phyloP scores from a whole-genome alignment of 1,284 basidiomycete species.

The Trichosporon ovoides region DNA sequence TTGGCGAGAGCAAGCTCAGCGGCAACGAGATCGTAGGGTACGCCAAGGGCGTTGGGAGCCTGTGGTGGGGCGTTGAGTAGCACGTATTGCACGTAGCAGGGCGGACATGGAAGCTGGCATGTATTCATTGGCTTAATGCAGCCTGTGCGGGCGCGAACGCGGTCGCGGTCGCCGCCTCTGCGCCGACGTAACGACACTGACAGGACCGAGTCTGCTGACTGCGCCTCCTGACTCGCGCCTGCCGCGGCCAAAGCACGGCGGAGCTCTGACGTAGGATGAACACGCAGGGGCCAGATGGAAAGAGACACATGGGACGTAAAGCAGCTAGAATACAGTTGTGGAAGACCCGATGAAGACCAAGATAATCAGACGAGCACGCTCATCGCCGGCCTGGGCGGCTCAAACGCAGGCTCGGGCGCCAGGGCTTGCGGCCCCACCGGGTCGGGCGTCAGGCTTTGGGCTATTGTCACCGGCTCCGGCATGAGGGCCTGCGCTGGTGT shows the following conservation, averaged over 20 bases:
- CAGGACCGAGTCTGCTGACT: no score
- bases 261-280: no score
- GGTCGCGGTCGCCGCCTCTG: no score
- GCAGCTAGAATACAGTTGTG: no score
- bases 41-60: conserved; percentile 72
- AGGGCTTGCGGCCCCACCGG: background rate
- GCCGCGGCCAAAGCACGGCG: no score
- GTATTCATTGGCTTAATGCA: background rate
- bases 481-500: no score
- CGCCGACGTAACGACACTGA: no score
- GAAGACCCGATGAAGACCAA: background rate
- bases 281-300: no score
- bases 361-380: background rate
- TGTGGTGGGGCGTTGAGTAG: conserved; percentile 61
- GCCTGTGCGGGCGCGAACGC: no score
- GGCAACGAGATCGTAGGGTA: conserved; percentile 86
- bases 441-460: background rate
- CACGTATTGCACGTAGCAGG: background rate
- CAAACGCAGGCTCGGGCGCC: background rate
- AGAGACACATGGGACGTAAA: no score
- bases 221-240: background rate
- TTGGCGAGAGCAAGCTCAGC: conserved; percentile 84
- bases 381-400: background rate
- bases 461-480: no score
- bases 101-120: background rate